phyloP scores from a whole-genome alignment of 257 asterid species.

The Mitragyna speciosa region DNA sequence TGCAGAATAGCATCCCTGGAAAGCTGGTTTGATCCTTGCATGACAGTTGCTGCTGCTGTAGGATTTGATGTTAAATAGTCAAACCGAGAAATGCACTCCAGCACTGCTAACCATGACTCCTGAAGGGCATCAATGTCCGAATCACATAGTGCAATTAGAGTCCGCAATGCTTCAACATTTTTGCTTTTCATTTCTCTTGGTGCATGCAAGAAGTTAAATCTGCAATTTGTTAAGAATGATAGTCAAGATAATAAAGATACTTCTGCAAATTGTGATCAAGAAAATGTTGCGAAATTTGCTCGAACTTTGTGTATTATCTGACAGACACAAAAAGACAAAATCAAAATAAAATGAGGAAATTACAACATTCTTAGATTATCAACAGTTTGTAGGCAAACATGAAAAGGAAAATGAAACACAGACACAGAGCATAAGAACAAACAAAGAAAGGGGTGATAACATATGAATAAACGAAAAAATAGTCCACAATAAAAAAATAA shows the following conservation, averaged over 20 bases:
- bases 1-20: constrained; percentile 88
- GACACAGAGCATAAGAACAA: not conserved
- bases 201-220: constrained; percentile 92
- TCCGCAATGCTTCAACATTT: constrained; percentile 95
- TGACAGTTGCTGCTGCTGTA: constrained; percentile 83
- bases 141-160: constrained; percentile 79
- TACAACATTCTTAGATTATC: not conserved
- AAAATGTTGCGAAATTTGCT: not conserved
- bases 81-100: constrained; percentile 96
- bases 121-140: constrained; percentile 86
- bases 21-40: constrained; percentile 98
- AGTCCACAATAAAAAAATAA: constrained; percentile 9
- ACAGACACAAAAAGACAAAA: constrained; percentile 9
- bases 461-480: constrained; percentile 11
- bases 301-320: not conserved
- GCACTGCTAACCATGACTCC: constrained; percentile 94
- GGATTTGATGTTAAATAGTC: constrained; percentile 91
- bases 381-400: not conserved
- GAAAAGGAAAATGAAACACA: constrained; percentile 4
- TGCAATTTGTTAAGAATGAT: constrained; percentile 40
- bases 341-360: not conserved
- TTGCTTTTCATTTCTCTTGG: constrained; percentile 97
- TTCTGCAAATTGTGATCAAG: not conserved
- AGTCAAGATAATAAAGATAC: not conserved
- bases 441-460: constrained; percentile 14